Percentiles rank a stretch among this genome's conserved stretches.
Conservation (phyloP, 2,329 filamentous ascomycete species). For the Leptographium radiaticola region DNA sequence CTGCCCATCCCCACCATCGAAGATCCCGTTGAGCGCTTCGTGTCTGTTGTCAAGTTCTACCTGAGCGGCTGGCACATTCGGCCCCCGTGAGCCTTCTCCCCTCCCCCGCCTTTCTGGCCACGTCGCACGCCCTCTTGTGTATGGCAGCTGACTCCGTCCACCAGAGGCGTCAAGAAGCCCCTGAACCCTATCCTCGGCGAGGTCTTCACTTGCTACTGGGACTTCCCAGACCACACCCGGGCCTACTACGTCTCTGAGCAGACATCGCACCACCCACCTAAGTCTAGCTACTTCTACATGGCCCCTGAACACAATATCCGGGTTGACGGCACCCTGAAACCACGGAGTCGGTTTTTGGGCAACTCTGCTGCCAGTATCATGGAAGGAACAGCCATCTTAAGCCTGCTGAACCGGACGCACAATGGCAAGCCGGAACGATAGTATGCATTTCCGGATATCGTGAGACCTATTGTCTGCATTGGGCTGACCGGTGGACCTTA, state of each 20-base stretch:
- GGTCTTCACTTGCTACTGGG: slow-evolving; percentile 91
- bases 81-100: slow-evolving; percentile 56
- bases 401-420: slow-evolving; percentile 65
- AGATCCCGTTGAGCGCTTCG: slow-evolving; percentile 78
- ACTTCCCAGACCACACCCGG: slow-evolving; percentile 68
- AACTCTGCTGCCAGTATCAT: slow-evolving; percentile 97
- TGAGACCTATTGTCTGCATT: background rate
- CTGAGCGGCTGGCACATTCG: slow-evolving; percentile 98
- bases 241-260: slow-evolving; percentile 97
- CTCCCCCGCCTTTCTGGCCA: background rate
- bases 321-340: slow-evolving; percentile 91
- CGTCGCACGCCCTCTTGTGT: background rate
- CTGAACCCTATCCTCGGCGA: slow-evolving; percentile 94
- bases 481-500: slow-evolving; percentile 20
- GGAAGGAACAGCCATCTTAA: slow-evolving; percentile 87
- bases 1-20: slow-evolving; percentile 78
- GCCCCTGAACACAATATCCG: slow-evolving; percentile 86
- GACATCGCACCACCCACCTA: slow-evolving; percentile 94
- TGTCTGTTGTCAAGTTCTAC: slow-evolving; percentile 96
- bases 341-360: slow-evolving; percentile 84
- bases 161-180: slow-evolving; percentile 91
- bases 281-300: slow-evolving; percentile 99
- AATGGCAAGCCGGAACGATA: slow-evolving; percentile 67
- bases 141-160: background rate
- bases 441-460: slow-evolving; percentile 36